These are phyloP conservation scores for Marasmius sp. DNA, from an alignment of 1,284 basidiomycete genomes.

Conservation along the genomic window DNA sequence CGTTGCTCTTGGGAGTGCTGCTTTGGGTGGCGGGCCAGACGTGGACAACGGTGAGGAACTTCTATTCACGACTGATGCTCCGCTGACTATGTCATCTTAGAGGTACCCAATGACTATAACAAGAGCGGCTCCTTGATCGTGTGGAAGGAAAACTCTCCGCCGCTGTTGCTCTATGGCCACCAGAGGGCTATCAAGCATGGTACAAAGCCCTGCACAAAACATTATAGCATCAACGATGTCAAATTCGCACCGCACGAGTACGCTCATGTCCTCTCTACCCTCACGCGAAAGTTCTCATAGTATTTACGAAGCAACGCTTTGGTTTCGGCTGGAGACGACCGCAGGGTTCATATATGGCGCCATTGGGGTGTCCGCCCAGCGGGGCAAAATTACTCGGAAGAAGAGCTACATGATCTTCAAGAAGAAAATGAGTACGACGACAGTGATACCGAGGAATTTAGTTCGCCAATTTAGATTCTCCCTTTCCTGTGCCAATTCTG, in stretches of 20 bases:
- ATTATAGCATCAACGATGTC: conserved; percentile 43
- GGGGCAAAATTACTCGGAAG: not conserved
- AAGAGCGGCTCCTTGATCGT: conserved; percentile 37
- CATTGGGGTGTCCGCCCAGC: conserved; percentile 1
- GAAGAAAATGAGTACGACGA: not conserved
- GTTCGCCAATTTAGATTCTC: not conserved
- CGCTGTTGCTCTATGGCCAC: not conserved
- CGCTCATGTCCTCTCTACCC: not conserved
- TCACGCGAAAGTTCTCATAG: not conserved
- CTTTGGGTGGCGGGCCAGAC: conserved; percentile 33
- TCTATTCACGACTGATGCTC: conserved; percentile 6
- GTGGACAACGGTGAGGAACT: conserved; percentile 26
- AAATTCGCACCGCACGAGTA: conserved; percentile 36
- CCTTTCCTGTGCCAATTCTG: conserved; percentile 14
- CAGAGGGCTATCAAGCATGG: not conserved
- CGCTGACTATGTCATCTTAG: conserved; percentile 15
- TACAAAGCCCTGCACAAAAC: conserved; percentile 20
- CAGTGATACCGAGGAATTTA: not conserved
- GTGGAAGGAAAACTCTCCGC: conserved; percentile 26
- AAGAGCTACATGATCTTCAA: not conserved
- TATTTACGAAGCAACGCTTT: conserved; percentile 19
- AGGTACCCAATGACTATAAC: conserved; percentile 36
- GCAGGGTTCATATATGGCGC: conserved; percentile 29
- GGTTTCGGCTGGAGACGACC: conserved; percentile 26
- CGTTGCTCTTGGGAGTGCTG: conserved; percentile 36